Evolutionary conservation across 176 grass and related monocot species (phyloP).

Genomic region (Echinochloa phyllopogon): DNA sequence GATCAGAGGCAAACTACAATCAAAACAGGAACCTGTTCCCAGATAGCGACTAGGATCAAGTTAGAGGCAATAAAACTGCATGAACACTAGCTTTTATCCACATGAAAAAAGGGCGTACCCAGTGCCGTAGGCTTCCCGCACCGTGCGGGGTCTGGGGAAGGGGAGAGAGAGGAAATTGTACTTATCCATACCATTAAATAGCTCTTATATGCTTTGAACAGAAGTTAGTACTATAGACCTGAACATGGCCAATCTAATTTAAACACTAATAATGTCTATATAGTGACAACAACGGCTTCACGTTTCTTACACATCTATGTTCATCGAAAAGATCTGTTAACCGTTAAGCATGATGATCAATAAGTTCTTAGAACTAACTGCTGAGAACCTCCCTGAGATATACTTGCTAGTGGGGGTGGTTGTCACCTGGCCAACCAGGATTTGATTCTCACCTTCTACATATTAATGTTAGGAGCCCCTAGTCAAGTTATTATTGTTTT

Average conservation of each 20-base stretch:
- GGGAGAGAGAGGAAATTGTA: not conserved
- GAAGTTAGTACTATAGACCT: not conserved
- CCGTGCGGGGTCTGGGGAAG: no score
- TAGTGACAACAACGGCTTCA: not conserved
- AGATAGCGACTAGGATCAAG: slow-evolving; percentile 1
- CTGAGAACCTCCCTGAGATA: not conserved
- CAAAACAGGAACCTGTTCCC: not conserved
- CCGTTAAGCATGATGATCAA: slow-evolving; percentile 4
- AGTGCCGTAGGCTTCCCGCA: no score
- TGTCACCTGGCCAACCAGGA: not conserved
- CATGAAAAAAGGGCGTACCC: no score
- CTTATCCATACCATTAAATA: not conserved
- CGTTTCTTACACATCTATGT: slow-evolving; percentile 2
- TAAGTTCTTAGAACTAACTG: not conserved
- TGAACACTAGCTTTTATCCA: not conserved
- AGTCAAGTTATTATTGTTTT: not conserved
- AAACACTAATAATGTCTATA: not conserved
- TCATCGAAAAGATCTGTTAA: slow-evolving; percentile 26
- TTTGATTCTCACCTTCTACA: not conserved
- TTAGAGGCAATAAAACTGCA: slow-evolving; percentile 18
- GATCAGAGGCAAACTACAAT: not conserved
- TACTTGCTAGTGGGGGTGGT: not conserved
- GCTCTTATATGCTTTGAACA: not conserved
- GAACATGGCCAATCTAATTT: slow-evolving; percentile 7
- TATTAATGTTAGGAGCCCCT: not conserved